Conservation (phyloP, 768 basidiomycete genomes). For the Dictyophora rubrovolvata region DNA sequence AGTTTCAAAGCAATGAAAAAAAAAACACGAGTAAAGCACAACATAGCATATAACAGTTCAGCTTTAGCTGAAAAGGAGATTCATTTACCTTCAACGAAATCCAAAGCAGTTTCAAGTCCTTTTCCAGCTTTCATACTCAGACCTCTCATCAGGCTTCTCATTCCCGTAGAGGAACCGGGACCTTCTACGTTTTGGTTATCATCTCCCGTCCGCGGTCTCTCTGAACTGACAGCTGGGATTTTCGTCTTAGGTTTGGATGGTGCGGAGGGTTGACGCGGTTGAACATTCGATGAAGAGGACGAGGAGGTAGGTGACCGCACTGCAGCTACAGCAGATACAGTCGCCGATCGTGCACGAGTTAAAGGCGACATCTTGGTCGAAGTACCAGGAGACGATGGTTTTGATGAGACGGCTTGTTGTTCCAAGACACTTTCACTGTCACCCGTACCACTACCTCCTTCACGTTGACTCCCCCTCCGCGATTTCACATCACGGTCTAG, state of each 20-base stretch:
- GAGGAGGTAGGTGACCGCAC: background rate
- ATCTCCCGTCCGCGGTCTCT: background rate
- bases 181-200: background rate
- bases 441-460: too few species aligned
- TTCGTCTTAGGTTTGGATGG: background rate
- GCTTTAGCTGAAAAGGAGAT: background rate
- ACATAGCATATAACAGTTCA: background rate
- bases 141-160: slow-evolving; percentile 1
- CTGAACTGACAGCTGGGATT: background rate
- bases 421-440: too few species aligned
- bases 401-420: too few species aligned
- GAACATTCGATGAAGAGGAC: background rate
- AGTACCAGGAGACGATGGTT: background rate
- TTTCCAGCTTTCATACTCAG: slow-evolving; percentile 7
- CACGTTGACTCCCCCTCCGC: too few species aligned
- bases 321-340: background rate
- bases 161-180: background rate
- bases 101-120: slow-evolving; percentile 8
- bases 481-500: background rate
- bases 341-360: background rate
- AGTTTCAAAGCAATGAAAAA: background rate
- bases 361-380: background rate
- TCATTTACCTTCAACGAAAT: slow-evolving; percentile 10
- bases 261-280: background rate
- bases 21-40: background rate